These are phyloP conservation scores for Hymenoscyphus scutula DNA, from an alignment of 2,329 filamentous ascomycete species.

Conservation along the genomic window DNA sequence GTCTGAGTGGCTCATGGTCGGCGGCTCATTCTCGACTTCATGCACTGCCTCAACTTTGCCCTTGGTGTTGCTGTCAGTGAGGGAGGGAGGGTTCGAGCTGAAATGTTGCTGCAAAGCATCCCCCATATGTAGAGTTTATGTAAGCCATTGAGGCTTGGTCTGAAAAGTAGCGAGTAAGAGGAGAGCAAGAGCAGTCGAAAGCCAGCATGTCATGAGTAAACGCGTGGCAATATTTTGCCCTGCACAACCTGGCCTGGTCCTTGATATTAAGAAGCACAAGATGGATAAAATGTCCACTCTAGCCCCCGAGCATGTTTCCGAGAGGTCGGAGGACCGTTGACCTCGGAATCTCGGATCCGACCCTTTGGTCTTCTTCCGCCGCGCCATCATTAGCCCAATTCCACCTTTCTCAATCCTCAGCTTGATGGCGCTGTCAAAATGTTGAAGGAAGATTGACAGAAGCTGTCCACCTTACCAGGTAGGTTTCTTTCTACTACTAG, in stretches of 20 bases:
- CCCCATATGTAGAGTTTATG: background rate
- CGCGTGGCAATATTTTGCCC: background rate
- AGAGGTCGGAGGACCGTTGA: too few species aligned
- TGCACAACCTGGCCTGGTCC: too few species aligned
- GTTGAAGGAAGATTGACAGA: background rate
- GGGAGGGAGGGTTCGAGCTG: background rate
- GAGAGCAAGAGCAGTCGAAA: background rate
- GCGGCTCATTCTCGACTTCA: conserved; percentile 11
- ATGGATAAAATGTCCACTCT: too few species aligned
- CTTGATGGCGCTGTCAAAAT: too few species aligned
- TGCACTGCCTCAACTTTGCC: conserved; percentile 10
- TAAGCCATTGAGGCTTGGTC: background rate
- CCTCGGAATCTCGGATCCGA: too few species aligned
- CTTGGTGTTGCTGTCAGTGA: background rate
- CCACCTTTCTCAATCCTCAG: background rate
- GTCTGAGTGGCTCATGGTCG: background rate
- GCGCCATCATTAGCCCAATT: too few species aligned
- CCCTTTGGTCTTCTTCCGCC: too few species aligned
- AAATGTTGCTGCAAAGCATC: background rate
- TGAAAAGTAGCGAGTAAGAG: background rate
- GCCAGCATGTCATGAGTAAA: background rate
- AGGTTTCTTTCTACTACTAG: conserved; percentile 4
- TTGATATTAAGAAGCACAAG: too few species aligned
- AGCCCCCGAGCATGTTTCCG: too few species aligned
- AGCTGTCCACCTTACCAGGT: background rate